phyloP scores from a whole-genome alignment of 148 eudicot species.

The Cornus suecica region DNA sequence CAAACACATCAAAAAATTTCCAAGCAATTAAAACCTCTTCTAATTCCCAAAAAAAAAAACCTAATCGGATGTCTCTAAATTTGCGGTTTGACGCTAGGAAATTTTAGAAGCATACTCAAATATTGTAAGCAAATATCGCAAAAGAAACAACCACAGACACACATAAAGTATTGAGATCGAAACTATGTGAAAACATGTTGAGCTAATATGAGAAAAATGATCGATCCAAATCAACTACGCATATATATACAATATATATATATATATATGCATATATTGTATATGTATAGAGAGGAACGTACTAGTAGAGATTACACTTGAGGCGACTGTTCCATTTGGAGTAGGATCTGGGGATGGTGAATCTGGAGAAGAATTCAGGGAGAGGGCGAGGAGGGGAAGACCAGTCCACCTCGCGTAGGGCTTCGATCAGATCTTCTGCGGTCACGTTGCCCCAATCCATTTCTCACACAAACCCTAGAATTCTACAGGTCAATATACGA shows the following conservation, averaged over 20 bases:
- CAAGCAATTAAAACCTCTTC: not conserved
- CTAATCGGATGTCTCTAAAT: not conserved
- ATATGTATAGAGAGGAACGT: slow-evolving; percentile 17
- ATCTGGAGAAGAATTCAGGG: slow-evolving; percentile 81
- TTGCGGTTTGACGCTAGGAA: not conserved
- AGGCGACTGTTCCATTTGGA: slow-evolving; percentile 85
- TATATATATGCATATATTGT: not conserved
- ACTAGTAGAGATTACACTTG: slow-evolving; percentile 97
- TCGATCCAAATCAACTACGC: not conserved
- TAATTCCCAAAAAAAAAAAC: not conserved
- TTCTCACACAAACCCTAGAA: not conserved
- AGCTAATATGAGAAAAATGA: not conserved
- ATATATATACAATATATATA: not conserved
- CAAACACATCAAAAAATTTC: slow-evolving; percentile 17
- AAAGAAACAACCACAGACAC: not conserved
- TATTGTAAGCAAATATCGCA: not conserved
- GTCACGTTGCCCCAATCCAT: slow-evolving; percentile 96
- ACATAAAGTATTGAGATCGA: not conserved
- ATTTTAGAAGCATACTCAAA: not conserved
- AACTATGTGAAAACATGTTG: not conserved
- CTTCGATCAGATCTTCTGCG: slow-evolving; percentile 83
- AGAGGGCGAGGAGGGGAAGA: slow-evolving; percentile 87
- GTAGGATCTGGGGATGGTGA: slow-evolving; percentile 73
- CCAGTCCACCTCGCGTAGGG: slow-evolving; percentile 88
- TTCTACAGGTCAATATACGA: not conserved